Conservation (phyloP, 495 filamentous ascomycete species). For the Achaetomiella virescens region DNA sequence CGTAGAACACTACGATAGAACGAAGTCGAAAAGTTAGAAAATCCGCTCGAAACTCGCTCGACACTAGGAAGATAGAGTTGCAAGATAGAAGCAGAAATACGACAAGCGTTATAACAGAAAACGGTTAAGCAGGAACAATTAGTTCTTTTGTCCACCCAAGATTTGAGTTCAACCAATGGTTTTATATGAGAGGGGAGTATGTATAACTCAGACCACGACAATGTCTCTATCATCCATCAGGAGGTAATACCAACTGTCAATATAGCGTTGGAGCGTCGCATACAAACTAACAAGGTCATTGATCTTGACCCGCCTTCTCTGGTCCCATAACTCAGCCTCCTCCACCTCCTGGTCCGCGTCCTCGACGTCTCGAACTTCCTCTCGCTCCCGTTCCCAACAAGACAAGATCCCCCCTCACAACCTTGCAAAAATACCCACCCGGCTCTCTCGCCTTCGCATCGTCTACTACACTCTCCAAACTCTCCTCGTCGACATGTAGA, state of each 20-base stretch:
- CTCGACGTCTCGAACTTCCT: not conserved
- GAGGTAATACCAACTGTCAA: not conserved
- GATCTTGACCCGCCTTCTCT: not conserved
- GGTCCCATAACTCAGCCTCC: not conserved
- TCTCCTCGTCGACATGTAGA: not conserved
- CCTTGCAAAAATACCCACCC: not conserved
- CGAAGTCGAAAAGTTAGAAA: too few relatives aligned
- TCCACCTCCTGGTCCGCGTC: not conserved
- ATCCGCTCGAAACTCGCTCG: too few relatives aligned
- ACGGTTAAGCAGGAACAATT: too few relatives aligned
- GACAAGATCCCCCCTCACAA: not conserved
- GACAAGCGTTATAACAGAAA: too few relatives aligned
- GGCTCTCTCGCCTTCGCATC: not conserved
- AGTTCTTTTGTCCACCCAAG: too few relatives aligned
- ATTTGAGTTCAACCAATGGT: too few relatives aligned
- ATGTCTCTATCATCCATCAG: too few relatives aligned
- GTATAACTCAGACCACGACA: too few relatives aligned
- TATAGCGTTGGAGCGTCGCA: not conserved
- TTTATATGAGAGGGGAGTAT: too few relatives aligned
- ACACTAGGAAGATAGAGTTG: too few relatives aligned
- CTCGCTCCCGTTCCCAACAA: not conserved
- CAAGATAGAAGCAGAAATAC: too few relatives aligned
- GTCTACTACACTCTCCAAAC: not conserved
- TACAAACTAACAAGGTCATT: not conserved
- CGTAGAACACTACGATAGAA: too few relatives aligned